Percentiles rank a stretch among this genome's conserved stretches.
phyloP scores from a whole-genome alignment of 352 stramenopile species.

The Phytophthora niederhauseri region DNA sequence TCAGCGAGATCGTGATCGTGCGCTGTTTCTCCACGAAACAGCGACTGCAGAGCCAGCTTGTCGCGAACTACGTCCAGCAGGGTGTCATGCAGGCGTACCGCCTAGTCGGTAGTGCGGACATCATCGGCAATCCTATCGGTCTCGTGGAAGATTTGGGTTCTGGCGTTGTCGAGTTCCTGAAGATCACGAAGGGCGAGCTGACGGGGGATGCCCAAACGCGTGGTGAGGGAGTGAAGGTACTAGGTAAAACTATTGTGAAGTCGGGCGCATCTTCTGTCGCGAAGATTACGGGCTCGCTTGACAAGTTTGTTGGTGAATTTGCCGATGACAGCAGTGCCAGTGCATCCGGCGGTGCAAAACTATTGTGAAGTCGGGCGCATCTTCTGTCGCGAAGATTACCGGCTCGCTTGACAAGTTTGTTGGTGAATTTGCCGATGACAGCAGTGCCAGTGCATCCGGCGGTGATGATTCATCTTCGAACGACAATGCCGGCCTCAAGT shows the following conservation, averaged over 20 bases:
- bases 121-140: conserved; percentile 89
- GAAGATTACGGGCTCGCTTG: conserved; percentile 88
- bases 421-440: conserved; percentile 74
- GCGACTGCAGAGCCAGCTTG: conserved; percentile 74
- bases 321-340: conserved; percentile 51
- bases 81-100: conserved; percentile 86
- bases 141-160: conserved; percentile 87
- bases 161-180: conserved; percentile 88
- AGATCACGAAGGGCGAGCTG: conserved; percentile 89
- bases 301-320: conserved; percentile 87
- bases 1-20: conserved; percentile 86
- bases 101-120: conserved; percentile 83
- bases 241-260: conserved; percentile 87
- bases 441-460: conserved; percentile 24
- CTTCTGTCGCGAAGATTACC: conserved; percentile 83
- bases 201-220: conserved; percentile 82
- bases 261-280: conserved; percentile 74
- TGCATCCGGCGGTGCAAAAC: too few relatives aligned
- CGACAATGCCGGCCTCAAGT: conserved; percentile 76
- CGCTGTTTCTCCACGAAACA: conserved; percentile 87
- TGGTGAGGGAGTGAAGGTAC: conserved; percentile 85
- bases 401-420: conserved; percentile 89
- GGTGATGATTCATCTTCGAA: conserved; percentile 39
- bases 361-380: conserved; percentile 77
- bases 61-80: conserved; percentile 86